phyloP scores from a whole-genome alignment of 805 yeast genomes.

The Deakozyma indianensis region DNA sequence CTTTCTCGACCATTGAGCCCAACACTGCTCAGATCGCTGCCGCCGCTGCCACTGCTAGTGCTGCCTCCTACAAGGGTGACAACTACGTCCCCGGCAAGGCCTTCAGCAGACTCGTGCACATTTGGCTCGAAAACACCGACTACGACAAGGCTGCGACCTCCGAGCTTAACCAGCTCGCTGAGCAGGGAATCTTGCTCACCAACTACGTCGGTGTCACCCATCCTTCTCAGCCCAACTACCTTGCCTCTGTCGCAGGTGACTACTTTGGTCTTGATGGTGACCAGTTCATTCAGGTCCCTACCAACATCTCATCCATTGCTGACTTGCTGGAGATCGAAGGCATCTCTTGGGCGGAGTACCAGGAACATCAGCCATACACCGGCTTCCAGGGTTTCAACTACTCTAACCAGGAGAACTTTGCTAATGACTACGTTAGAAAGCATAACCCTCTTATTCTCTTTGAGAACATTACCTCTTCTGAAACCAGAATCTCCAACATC shows the following conservation, averaged over 20 bases:
- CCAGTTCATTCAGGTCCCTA: constrained; percentile 30
- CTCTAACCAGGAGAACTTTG: constrained; percentile 27
- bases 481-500: constrained; percentile 28
- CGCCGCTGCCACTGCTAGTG: constrained; percentile 22
- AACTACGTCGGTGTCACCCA: constrained; percentile 40
- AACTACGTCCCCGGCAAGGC: constrained; percentile 26
- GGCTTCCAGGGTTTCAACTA: constrained; percentile 36
- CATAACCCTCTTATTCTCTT: constrained; percentile 34
- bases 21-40: constrained; percentile 20
- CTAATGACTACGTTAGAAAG: constrained; percentile 37
- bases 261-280: constrained; percentile 35
- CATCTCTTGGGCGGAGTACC: constrained; percentile 41
- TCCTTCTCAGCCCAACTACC: constrained; percentile 41
- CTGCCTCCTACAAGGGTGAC: constrained; percentile 17
- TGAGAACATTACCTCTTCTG: constrained; percentile 25
- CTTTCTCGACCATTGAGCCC: constrained; percentile 21
- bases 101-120: constrained; percentile 27
- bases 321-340: constrained; percentile 32
- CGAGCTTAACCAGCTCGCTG: constrained; percentile 28
- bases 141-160: constrained; percentile 34
- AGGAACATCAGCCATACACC: constrained; percentile 38
- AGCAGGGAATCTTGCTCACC: constrained; percentile 30
- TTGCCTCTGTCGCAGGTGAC: constrained; percentile 37
- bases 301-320: constrained; percentile 32
- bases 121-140: constrained; percentile 40